phyloP scores from a whole-genome alignment of 2,329 filamentous ascomycete species.

The Fusarium sp. region DNA sequence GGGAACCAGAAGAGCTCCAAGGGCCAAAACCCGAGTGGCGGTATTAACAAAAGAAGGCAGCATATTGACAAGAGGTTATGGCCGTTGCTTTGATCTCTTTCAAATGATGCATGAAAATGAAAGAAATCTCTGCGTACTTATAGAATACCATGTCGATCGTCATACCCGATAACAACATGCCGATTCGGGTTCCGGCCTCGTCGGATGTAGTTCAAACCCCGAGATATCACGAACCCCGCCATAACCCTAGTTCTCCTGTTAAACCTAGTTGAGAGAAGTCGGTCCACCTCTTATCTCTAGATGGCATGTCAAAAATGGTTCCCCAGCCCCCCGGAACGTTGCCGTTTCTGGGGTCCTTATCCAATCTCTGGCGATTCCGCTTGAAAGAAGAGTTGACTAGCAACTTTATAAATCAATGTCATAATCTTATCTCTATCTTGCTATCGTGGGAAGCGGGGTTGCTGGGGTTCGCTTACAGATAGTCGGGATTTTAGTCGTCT shows the following conservation, averaged over 20 bases:
- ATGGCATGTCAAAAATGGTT: neutral
- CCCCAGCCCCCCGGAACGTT: neutral
- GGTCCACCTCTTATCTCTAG: neutral
- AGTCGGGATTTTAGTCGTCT: neutral
- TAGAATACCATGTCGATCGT: neutral
- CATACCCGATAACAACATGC: neutral
- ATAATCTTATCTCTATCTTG: neutral
- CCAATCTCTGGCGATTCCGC: neutral
- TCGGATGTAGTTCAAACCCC: neutral
- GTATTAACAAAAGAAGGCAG: neutral
- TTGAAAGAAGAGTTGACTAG: neutral
- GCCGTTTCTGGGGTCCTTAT: neutral
- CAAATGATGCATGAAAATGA: neutral
- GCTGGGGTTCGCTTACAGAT: neutral
- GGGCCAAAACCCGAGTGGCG: neutral
- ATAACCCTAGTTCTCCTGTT: neutral
- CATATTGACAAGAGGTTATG: neutral
- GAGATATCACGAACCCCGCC: neutral
- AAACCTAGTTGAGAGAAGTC: neutral
- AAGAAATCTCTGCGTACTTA: neutral
- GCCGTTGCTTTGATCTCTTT: neutral
- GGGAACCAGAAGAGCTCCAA: conserved; percentile 2
- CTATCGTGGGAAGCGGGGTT: neutral
- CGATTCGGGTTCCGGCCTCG: neutral
- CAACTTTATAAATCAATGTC: neutral